phyloP scores from a whole-genome alignment of 75 land plant genomes.

The Chamaecyparis obtusa region DNA sequence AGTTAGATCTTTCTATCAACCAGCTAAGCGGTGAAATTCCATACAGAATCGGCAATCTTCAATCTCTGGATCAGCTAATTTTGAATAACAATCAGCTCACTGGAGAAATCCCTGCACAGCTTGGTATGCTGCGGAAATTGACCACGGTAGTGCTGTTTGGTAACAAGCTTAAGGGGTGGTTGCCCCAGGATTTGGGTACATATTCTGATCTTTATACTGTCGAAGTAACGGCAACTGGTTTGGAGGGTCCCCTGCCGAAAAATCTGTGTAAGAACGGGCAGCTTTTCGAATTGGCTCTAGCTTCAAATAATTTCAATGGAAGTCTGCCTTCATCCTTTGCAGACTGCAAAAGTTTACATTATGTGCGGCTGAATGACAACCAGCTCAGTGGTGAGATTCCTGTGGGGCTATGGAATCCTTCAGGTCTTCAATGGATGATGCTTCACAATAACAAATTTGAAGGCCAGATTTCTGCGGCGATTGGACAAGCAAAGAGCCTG shows the following conservation, averaged over 20 bases:
- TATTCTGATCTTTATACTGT: constrained; percentile 40
- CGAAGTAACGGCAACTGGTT: constrained; percentile 49
- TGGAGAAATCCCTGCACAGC: constrained; percentile 43
- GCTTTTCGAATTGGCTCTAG: constrained; percentile 48
- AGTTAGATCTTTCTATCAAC: constrained; percentile 64
- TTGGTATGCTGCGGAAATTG: constrained; percentile 37
- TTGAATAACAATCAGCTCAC: constrained; percentile 49
- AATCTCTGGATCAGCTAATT: constrained; percentile 42
- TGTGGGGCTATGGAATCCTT: constrained; percentile 49
- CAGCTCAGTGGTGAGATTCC: constrained; percentile 56
- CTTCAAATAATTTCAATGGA: constrained; percentile 57
- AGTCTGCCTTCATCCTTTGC: constrained; percentile 39
- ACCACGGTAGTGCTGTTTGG: constrained; percentile 34
- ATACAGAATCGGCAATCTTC: constrained; percentile 32
- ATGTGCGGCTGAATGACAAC: constrained; percentile 45
- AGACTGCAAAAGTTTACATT: constrained; percentile 42
- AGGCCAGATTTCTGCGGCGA: constrained; percentile 45
- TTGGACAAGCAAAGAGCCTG: constrained; percentile 35
- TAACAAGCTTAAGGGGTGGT: constrained; percentile 41
- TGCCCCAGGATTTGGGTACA: constrained; percentile 49
- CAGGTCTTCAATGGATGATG: constrained; percentile 44
- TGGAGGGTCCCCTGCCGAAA: constrained; percentile 62
- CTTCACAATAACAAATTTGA: constrained; percentile 42
- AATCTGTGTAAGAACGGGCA: constrained; percentile 39
- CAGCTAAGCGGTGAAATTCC: constrained; percentile 53